phyloP scores from a whole-genome alignment of 306 rosid species.

The Acacia crassicarpa region DNA sequence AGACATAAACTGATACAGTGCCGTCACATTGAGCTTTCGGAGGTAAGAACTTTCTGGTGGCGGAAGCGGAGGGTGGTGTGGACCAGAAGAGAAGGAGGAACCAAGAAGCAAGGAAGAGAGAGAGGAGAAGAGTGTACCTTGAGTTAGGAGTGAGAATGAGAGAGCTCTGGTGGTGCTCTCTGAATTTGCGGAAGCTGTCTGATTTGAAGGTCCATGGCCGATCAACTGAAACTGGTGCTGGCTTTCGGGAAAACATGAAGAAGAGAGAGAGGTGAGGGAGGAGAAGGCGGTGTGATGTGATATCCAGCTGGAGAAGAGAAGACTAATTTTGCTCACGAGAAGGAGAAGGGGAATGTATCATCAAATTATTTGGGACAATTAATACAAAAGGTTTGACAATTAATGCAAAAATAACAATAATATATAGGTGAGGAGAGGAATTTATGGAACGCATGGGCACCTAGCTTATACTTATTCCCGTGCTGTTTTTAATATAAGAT shows the following conservation, averaged over 20 bases:
- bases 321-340: not conserved
- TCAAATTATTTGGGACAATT: not conserved
- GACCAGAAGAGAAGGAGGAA: constrained; percentile 37
- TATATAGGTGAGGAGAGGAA: not conserved
- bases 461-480: too few relatives aligned
- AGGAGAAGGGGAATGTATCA: not conserved
- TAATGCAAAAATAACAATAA: not conserved
- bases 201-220: constrained; percentile 33
- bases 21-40: constrained; percentile 40
- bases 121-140: constrained; percentile 30
- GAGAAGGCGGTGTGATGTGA: not conserved
- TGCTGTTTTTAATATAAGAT: too few relatives aligned
- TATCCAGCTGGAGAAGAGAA: not conserved
- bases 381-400: not conserved
- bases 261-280: too few relatives aligned
- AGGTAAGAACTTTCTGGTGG: not conserved
- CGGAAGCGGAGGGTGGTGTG: constrained; percentile 8
- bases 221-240: constrained; percentile 31
- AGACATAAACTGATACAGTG: constrained; percentile 47
- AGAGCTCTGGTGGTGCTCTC: constrained; percentile 18
- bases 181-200: constrained; percentile 38
- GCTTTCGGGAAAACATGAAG: constrained; percentile 56
- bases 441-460: not conserved
- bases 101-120: constrained; percentile 50
- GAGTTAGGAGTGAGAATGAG: not conserved